Evolutionary conservation across 768 basidiomycete genomes (phyloP).

Genomic region (Dioszegia hungarica): DNA sequence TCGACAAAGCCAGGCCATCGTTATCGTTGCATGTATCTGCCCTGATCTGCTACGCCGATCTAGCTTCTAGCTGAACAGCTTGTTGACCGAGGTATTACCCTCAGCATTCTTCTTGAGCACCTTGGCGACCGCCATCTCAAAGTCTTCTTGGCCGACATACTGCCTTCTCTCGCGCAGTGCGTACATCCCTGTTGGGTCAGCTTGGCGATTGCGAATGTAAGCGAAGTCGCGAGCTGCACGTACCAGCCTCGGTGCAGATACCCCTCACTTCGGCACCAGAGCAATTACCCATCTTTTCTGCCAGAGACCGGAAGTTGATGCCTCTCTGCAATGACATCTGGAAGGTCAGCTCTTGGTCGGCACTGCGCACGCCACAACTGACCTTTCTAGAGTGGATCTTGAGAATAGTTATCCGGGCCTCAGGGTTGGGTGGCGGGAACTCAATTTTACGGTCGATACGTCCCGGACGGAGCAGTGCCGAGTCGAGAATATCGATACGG

Average conservation of each 20-base stretch:
- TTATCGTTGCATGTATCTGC: background rate
- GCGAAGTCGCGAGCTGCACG: slow-evolving; percentile 23
- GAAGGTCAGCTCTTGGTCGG: too few species aligned
- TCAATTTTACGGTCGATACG: slow-evolving; percentile 97
- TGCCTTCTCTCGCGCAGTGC: slow-evolving; percentile 90
- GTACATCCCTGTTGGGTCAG: slow-evolving; percentile 69
- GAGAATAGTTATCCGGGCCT: slow-evolving; percentile 93
- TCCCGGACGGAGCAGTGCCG: slow-evolving; percentile 84
- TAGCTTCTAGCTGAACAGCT: slow-evolving; percentile 70
- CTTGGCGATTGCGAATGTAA: background rate
- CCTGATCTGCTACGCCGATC: too few species aligned
- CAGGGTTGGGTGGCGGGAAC: slow-evolving; percentile 89
- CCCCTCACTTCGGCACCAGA: slow-evolving; percentile 96
- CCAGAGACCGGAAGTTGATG: slow-evolving; percentile 90
- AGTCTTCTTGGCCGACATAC: slow-evolving; percentile 97
- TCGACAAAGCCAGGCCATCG: background rate
- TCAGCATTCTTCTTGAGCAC: slow-evolving; percentile 96
- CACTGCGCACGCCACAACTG: too few species aligned
- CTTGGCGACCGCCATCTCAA: slow-evolving; percentile 97
- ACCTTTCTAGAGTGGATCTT: slow-evolving; percentile 95
- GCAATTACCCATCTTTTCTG: slow-evolving; percentile 99
- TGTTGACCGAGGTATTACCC: slow-evolving; percentile 87
- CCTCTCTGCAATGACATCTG: slow-evolving; percentile 97
- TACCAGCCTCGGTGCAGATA: slow-evolving; percentile 94
- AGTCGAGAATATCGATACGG: slow-evolving; percentile 93